Evolutionary conservation across 805 yeast species (phyloP), one percentile per base, ranked within the genome.

Genomic region (Zygosaccharomyces kombuchaensis): DNA sequence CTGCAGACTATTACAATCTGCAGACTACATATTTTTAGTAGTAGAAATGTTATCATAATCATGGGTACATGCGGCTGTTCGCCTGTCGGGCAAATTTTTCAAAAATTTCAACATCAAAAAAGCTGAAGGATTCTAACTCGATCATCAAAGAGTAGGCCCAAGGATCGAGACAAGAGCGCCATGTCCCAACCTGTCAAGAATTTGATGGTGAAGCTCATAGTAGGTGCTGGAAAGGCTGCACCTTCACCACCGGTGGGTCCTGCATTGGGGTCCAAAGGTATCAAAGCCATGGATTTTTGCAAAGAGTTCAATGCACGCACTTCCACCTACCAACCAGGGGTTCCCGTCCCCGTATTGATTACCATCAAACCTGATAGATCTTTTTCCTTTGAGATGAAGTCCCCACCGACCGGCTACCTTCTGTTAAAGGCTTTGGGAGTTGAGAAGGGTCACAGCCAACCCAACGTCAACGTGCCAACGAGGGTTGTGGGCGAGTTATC

Each of bases 191-290:
- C 67, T 14, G 71, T 73, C 16, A 85, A 81, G 64, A 84, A 81
- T 63, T 71, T 82, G 32, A 61, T 90, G 56, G 88, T 91, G 44
- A 93, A 91, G 67, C 78, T 91, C 50, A 82, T 91, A 41, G 98
- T 91, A 3, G 96, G 91, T 7, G 98, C 99, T 4, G 98, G 98
- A 3, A 87, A 89, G 65, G 99, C 99, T 0, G 93, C 97, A 1
- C 98, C 99, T 34, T 84, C 96, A 2, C 99, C 99, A 23, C 99
- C 99, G 6, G 98, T 93, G 23, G 99, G 99, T 54, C 99, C 99
- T 37, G 99, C 98, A 0, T 74, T 93, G 40, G 99, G 99, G 55
- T 91, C 98, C 48, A 91, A 91, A 67, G 99, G 99, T 74, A 95
- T 93, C 38, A 93, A 93, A 65, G 98, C 98, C 52, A 93, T 93